Evolutionary conservation across 257 asterid genomes (phyloP).

Genomic region (Linderniella brevidens): DNA sequence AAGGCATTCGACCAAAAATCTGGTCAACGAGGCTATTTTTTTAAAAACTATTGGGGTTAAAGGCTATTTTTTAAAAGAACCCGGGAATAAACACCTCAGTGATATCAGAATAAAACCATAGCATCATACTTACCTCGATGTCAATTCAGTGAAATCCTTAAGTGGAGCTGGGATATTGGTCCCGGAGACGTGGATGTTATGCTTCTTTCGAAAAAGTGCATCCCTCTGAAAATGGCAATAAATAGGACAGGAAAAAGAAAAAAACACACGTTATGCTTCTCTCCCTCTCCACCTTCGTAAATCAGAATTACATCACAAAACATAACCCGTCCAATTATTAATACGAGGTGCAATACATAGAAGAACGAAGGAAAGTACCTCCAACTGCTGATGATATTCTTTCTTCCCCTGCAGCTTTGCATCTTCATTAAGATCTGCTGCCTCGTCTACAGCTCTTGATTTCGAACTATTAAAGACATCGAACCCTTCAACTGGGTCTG

Average conservation of each 20-base stretch:
- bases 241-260: constrained; percentile 9
- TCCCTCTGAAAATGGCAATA: constrained; percentile 53
- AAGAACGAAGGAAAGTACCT: constrained; percentile 28
- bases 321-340: not conserved
- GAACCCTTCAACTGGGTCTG: constrained; percentile 53
- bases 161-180: constrained; percentile 78
- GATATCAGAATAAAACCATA: too few relatives aligned
- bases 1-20: too few relatives aligned
- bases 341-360: not conserved
- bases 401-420: constrained; percentile 40
- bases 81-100: too few relatives aligned
- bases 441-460: constrained; percentile 23
- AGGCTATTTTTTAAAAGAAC: too few relatives aligned
- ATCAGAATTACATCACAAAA: not conserved
- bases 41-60: too few relatives aligned
- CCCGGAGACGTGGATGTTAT: constrained; percentile 81
- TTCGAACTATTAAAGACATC: constrained; percentile 44
- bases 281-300: not conserved
- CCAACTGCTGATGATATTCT: constrained; percentile 61
- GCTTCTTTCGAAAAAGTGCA: constrained; percentile 53
- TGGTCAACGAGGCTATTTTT: too few relatives aligned
- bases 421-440: constrained; percentile 19
- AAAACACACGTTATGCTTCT: constrained; percentile 1
- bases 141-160: constrained; percentile 44
- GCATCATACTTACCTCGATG: constrained; percentile 32